Evolutionary conservation across 352 stramenopile species (phyloP).

Genomic region (Aphanomyces astaci): DNA sequence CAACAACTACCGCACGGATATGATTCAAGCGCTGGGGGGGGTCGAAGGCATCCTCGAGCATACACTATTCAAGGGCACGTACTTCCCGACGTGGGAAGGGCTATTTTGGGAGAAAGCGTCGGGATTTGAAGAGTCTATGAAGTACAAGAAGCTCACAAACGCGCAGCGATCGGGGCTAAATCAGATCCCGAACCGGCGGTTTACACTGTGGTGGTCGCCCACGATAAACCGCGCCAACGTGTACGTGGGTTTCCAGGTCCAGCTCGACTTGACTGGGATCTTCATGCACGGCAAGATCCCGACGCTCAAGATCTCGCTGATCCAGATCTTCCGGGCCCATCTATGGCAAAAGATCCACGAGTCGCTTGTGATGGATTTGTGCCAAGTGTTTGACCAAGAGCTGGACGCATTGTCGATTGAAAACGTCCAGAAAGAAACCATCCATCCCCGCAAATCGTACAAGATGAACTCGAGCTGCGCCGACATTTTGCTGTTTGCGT

Average conservation of each 20-base stretch:
- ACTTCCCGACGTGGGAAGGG: constrained; percentile 99
- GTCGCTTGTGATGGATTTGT: constrained; percentile 95
- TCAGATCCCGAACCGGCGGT: constrained; percentile 99
- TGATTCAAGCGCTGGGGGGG: constrained; percentile 99
- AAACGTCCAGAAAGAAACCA: constrained; percentile 99
- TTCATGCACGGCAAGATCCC: constrained; percentile 99
- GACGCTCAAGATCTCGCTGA: constrained; percentile 98
- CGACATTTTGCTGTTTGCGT: constrained; percentile 97
- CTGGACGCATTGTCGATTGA: constrained; percentile 99
- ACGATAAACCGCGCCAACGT: constrained; percentile 99
- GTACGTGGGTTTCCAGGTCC: constrained; percentile 99
- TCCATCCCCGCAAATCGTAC: constrained; percentile 99
- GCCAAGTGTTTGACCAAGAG: constrained; percentile 99
- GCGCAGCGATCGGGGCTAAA: constrained; percentile 99
- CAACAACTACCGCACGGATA: constrained; percentile 99
- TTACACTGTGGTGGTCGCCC: constrained; percentile 99
- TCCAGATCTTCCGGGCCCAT: constrained; percentile 97
- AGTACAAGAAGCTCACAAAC: constrained; percentile 99
- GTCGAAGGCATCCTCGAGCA: constrained; percentile 99
- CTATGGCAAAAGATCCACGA: constrained; percentile 99
- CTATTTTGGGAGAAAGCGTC: constrained; percentile 99
- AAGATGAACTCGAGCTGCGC: constrained; percentile 99
- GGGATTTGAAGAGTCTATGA: constrained; percentile 92
- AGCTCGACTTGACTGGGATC: constrained; percentile 99
- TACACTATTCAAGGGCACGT: constrained; percentile 99